Conservation (phyloP, 2,329 filamentous ascomycete species). For the Cladosporium velox region DNA sequence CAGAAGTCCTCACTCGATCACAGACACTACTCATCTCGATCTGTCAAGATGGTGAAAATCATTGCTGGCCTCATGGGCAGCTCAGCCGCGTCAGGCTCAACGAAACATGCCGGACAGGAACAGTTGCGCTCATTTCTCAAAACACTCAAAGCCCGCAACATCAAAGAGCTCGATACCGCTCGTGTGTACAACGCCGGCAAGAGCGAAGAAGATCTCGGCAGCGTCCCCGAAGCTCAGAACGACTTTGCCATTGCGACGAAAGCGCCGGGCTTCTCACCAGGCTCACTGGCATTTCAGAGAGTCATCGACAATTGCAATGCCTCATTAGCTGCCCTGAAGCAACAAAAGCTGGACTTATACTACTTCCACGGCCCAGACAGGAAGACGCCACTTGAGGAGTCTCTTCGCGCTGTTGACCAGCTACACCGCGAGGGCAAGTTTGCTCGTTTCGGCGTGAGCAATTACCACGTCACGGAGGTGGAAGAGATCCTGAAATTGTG, state of each 20-base stretch:
- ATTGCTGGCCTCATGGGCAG: conserved; percentile 36
- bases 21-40: neutral
- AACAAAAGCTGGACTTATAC: conserved; percentile 39
- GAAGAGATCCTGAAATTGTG: conserved; percentile 48
- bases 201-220: conserved; percentile 47
- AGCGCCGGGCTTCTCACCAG: conserved; percentile 33
- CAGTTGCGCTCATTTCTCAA: conserved; percentile 36
- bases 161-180: conserved; percentile 43
- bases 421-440: conserved; percentile 47
- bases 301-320: conserved; percentile 31
- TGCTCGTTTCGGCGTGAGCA: conserved; percentile 50
- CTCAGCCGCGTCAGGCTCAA: conserved; percentile 30
- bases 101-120: conserved; percentile 24
- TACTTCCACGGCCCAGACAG: conserved; percentile 53
- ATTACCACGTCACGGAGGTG: conserved; percentile 50
- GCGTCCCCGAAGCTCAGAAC: conserved; percentile 26
- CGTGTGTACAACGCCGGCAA: conserved; percentile 43
- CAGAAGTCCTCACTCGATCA: neutral
- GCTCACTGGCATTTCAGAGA: conserved; percentile 30
- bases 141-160: conserved; percentile 35
- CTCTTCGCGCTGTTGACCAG: conserved; percentile 46
- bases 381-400: conserved; percentile 45
- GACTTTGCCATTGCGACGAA: conserved; percentile 35
- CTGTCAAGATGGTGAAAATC: conserved; percentile 31
- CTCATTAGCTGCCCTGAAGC: conserved; percentile 32